These are phyloP conservation scores for Calonectria crousiana DNA, from an alignment of 2,329 filamentous ascomycete species.

Conservation along the genomic window DNA sequence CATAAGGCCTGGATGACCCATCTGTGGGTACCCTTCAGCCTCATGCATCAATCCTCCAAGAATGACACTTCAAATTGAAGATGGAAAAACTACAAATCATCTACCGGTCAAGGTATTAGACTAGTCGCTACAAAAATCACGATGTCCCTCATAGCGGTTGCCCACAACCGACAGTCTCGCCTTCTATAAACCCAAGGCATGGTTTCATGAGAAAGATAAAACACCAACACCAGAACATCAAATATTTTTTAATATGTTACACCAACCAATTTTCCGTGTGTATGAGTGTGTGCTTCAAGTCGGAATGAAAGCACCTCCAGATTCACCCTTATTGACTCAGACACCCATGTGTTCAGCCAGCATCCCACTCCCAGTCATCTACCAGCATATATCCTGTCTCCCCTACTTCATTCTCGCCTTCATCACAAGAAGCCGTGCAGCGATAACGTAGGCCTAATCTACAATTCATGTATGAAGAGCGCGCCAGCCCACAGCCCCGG, in stretches of 20 bases:
- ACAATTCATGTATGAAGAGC: slow-evolving; percentile 4
- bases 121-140: neutral
- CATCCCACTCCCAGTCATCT: slow-evolving; percentile 14
- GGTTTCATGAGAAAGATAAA: too few species aligned
- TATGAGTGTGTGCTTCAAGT: neutral
- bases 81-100: neutral
- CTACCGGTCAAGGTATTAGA: neutral
- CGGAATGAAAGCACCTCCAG: neutral
- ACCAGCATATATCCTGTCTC: neutral
- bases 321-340: neutral
- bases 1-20: neutral
- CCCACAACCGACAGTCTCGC: neutral
- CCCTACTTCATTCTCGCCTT: neutral
- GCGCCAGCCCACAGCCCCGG: neutral
- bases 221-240: neutral
- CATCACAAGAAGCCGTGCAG: slow-evolving; percentile 13
- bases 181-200: neutral
- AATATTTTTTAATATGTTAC: neutral
- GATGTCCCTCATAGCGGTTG: neutral
- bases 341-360: neutral
- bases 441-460: neutral
- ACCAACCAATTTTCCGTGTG: neutral
- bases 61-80: neutral
- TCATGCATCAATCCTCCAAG: neutral
- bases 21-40: neutral